Evolutionary conservation across 371 early-diverging fungal genomes (phyloP).

Genomic region (Apophysomyces trapeziformis): DNA sequence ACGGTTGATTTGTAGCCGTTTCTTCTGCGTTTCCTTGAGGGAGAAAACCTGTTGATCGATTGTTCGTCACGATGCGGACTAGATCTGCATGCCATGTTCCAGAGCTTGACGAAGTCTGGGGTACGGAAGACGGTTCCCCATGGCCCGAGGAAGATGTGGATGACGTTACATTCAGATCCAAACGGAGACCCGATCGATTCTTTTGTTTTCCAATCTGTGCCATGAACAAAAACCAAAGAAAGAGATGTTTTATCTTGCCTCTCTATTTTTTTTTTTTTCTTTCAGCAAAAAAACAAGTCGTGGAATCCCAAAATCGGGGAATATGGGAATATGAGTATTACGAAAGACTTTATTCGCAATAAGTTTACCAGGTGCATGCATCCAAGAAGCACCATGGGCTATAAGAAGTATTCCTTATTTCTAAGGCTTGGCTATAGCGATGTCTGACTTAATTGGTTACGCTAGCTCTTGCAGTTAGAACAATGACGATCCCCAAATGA

Average conservation of each 20-base stretch:
- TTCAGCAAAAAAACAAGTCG: too few relatives aligned
- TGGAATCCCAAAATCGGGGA: too few relatives aligned
- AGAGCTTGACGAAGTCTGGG: slow-evolving; percentile 23
- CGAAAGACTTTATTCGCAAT: too few relatives aligned
- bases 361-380: too few relatives aligned
- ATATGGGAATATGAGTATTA: too few relatives aligned
- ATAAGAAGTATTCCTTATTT: too few relatives aligned
- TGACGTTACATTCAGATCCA: slow-evolving; percentile 34
- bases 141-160: slow-evolving; percentile 25
- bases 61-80: slow-evolving; percentile 38
- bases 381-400: too few relatives aligned
- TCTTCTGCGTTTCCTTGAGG: slow-evolving; percentile 10
- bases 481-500: too few relatives aligned
- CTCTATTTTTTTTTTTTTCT: too few relatives aligned
- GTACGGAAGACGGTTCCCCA: slow-evolving; percentile 14
- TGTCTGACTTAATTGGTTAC: too few relatives aligned
- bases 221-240: slow-evolving; percentile 37
- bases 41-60: slow-evolving; percentile 21
- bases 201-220: slow-evolving; percentile 38
- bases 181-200: slow-evolving; percentile 35
- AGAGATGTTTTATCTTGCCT: not conserved
- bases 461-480: too few relatives aligned
- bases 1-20: not conserved
- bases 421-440: too few relatives aligned
- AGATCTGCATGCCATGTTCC: slow-evolving; percentile 40